Evolutionary conservation across 805 yeast genomes (phyloP).

Genomic region (Metschnikowia corniflorae): DNA sequence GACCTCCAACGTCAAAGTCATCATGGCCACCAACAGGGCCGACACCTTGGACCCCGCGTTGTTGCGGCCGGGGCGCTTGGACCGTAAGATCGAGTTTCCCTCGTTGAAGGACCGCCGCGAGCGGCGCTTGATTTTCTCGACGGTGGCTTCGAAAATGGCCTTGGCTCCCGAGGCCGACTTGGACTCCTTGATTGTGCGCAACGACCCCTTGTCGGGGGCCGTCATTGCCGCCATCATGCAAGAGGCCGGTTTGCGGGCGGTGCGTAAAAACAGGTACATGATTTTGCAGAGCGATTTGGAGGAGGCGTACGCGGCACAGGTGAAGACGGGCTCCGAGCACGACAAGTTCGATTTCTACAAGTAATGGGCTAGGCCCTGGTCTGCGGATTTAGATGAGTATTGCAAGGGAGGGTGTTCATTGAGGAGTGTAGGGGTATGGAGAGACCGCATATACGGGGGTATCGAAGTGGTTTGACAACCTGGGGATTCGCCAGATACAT

Average conservation of each 20-base stretch:
- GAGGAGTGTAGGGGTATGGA: too few relatives aligned
- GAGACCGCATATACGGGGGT: too few relatives aligned
- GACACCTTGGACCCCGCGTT: constrained; percentile 98
- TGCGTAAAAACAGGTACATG: constrained; percentile 95
- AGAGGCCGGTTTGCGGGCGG: constrained; percentile 98
- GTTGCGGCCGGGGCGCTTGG: constrained; percentile 97
- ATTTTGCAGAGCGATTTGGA: constrained; percentile 94
- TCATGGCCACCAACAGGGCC: constrained; percentile 99
- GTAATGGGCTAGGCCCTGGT: too few relatives aligned
- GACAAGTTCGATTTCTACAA: constrained; percentile 98
- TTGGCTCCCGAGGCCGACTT: constrained; percentile 96
- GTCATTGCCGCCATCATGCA: constrained; percentile 99
- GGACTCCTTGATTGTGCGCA: constrained; percentile 90
- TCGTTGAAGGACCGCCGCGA: constrained; percentile 95
- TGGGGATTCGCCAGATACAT: too few relatives aligned
- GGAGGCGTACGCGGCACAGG: constrained; percentile 96
- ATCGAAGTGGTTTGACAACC: too few relatives aligned
- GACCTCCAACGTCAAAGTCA: constrained; percentile 89
- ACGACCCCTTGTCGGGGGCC: constrained; percentile 96
- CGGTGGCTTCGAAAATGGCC: constrained; percentile 96
- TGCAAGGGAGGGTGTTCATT: too few relatives aligned
- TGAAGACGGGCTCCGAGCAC: constrained; percentile 89
- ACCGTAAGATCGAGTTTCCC: constrained; percentile 97
- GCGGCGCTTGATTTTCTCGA: constrained; percentile 91
- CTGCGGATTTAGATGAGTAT: too few relatives aligned